A percentile compares a stretch with the other conserved stretches of the same genome.
These are phyloP conservation scores for Penicillium olsonii DNA, from an alignment of 2,329 filamentous ascomycete species.

Conservation along the genomic window DNA sequence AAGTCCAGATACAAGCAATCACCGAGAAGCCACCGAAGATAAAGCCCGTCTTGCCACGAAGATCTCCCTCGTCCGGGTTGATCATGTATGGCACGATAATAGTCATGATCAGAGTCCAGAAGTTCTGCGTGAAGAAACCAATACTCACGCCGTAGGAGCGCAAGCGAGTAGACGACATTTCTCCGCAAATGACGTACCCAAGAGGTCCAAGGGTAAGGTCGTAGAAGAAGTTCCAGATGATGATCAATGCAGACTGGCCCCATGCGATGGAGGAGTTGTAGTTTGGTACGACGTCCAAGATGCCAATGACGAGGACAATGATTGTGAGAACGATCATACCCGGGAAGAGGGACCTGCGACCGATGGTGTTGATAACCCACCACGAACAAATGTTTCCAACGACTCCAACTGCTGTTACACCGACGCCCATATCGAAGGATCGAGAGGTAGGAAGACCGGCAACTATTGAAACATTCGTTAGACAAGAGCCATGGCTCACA, in stretches of 20 bases:
- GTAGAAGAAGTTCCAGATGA: constrained; percentile 12
- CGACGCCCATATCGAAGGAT: constrained; percentile 12
- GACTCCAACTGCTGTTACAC: constrained; percentile 36
- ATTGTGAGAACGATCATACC: constrained; percentile 35
- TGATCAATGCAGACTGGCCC: constrained; percentile 7
- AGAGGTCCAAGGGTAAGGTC: constrained; percentile 11
- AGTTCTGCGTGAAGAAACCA: constrained; percentile 5
- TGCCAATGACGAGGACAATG: constrained; percentile 30
- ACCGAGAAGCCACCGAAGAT: constrained; percentile 26
- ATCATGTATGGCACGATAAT: constrained; percentile 11
- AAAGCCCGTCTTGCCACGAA: constrained; percentile 33
- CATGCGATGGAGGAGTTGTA: constrained; percentile 4
- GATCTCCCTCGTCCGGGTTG: constrained; percentile 24
- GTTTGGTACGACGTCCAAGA: constrained; percentile 7
- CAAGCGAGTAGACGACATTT: constrained; percentile 10
- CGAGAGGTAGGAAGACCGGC: constrained; percentile 11
- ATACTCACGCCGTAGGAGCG: constrained; percentile 8
- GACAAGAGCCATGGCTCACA: not conserved
- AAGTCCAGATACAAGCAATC: constrained; percentile 17
- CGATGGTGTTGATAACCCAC: constrained; percentile 35
- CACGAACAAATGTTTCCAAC: constrained; percentile 37
- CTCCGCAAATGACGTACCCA: constrained; percentile 9
- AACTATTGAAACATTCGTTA: not conserved
- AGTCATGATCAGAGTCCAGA: constrained; percentile 5
- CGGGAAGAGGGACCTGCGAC: constrained; percentile 34